phyloP scores from a whole-genome alignment of 306 rosid genomes.

The Mimosa pudica region DNA sequence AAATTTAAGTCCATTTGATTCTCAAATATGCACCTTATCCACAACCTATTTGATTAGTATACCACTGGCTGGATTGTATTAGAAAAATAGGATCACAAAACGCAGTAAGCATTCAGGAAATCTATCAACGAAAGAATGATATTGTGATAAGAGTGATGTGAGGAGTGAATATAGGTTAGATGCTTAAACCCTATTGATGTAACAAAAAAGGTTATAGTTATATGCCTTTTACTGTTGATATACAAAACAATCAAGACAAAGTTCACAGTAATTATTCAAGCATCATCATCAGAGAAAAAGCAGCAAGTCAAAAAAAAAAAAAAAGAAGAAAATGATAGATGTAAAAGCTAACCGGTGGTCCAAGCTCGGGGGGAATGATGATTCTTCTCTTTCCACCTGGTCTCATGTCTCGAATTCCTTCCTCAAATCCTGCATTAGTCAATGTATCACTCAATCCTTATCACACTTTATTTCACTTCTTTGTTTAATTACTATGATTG shows the following conservation, averaged over 20 bases:
- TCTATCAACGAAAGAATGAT: not conserved
- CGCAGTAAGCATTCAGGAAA: not conserved
- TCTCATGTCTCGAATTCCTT: slow-evolving; percentile 90
- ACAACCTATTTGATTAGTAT: not conserved
- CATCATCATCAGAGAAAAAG: slow-evolving; percentile 11
- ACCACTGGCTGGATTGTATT: not conserved
- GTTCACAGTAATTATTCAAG: not conserved
- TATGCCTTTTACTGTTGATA: not conserved
- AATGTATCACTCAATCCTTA: slow-evolving; percentile 12
- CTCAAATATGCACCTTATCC: not conserved
- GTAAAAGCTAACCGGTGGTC: slow-evolving; percentile 82
- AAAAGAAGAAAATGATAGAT: slow-evolving; percentile 31
- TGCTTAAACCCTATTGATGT: not conserved
- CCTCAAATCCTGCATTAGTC: slow-evolving; percentile 82
- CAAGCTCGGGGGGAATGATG: slow-evolving; percentile 94
- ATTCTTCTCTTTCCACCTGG: slow-evolving; percentile 97
- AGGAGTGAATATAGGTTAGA: not conserved
- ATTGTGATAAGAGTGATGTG: not conserved
- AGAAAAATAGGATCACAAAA: not conserved
- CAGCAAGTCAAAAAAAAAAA: not conserved
- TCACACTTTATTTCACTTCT: slow-evolving; percentile 7
- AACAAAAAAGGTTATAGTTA: not conserved
- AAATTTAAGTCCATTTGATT: not conserved
- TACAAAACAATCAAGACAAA: slow-evolving; percentile 14
- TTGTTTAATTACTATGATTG: not conserved